These are phyloP conservation scores for Ampelomyces quisqualis DNA, from an alignment of 2,329 filamentous ascomycete genomes.

Conservation along the genomic window DNA sequence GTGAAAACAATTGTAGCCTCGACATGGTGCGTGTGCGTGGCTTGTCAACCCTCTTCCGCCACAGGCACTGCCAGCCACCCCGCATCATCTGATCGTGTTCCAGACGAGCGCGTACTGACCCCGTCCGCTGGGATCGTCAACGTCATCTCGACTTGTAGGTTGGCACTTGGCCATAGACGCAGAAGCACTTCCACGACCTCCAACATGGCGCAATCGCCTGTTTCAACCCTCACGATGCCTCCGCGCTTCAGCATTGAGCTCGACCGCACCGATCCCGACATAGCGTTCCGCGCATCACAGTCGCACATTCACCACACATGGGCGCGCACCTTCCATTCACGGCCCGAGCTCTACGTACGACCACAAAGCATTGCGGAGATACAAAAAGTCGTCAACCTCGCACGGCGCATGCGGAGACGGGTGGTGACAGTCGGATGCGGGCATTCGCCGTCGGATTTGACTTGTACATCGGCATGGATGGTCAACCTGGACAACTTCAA, in stretches of 20 bases:
- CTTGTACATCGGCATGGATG: constrained; percentile 91
- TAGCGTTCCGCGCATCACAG: constrained; percentile 75
- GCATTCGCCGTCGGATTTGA: constrained; percentile 89
- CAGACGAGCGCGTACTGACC: background rate
- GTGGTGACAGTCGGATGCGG: constrained; percentile 85
- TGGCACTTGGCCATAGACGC: background rate
- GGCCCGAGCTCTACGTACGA: constrained; percentile 87
- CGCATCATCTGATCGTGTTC: constrained; percentile 1
- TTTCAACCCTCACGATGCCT: constrained; percentile 35
- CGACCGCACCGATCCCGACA: constrained; percentile 57
- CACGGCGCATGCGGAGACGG: constrained; percentile 75
- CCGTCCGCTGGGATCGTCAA: background rate
- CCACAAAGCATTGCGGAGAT: constrained; percentile 78
- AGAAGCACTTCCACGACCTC: constrained; percentile 3
- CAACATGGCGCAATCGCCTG: constrained; percentile 27
- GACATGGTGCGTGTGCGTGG: background rate
- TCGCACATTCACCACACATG: constrained; percentile 84
- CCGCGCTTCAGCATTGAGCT: constrained; percentile 56
- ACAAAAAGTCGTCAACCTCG: constrained; percentile 78
- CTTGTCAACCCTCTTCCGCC: background rate
- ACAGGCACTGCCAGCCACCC: background rate
- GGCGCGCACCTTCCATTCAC: constrained; percentile 88
- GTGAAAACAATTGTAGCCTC: background rate
- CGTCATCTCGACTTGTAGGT: background rate
- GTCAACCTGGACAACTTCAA: constrained; percentile 86